Conservation (phyloP, 2,329 filamentous ascomycete genomes). For the Neurospora sp. region DNA sequence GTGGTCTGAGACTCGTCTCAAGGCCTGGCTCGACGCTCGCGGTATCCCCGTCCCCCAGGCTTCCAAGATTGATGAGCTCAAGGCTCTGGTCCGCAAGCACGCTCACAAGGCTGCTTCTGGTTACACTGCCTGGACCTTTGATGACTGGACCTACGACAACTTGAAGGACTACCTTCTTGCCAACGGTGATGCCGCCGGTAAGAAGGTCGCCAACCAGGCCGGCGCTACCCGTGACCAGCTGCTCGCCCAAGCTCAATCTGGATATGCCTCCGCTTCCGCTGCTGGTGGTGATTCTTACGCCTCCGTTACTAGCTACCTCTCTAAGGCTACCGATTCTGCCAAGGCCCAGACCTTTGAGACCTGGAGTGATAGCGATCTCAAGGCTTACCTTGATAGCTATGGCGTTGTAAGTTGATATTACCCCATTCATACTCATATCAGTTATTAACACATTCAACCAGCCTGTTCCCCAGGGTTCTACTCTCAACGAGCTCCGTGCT, state of each 20-base stretch:
- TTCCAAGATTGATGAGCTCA: conserved; percentile 62
- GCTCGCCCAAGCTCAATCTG: conserved; percentile 41
- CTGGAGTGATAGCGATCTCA: conserved; percentile 66
- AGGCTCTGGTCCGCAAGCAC: conserved; percentile 65
- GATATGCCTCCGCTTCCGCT: conserved; percentile 49
- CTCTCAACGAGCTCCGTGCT: conserved; percentile 58
- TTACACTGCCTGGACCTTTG: conserved; percentile 69
- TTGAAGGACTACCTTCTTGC: conserved; percentile 49
- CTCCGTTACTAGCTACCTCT: conserved; percentile 61
- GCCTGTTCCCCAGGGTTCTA: conserved; percentile 56
- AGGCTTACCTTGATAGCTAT: conserved; percentile 71
- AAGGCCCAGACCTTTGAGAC: conserved; percentile 61
- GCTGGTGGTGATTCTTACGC: conserved; percentile 50
- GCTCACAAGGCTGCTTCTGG: conserved; percentile 59
- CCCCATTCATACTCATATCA: conserved; percentile 7
- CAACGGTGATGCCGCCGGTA: conserved; percentile 44
- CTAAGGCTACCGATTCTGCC: conserved; percentile 52
- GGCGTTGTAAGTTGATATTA: conserved; percentile 42
- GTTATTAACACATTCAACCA: conserved; percentile 17
- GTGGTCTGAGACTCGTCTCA: conserved; percentile 71
- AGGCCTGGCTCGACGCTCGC: conserved; percentile 68
- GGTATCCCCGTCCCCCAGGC: conserved; percentile 65
- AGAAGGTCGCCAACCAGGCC: conserved; percentile 52
- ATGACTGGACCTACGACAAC: conserved; percentile 65
- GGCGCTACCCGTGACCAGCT: conserved; percentile 65